Conservation (phyloP, 257 asterid genomes). For the Petrea volubilis region DNA sequence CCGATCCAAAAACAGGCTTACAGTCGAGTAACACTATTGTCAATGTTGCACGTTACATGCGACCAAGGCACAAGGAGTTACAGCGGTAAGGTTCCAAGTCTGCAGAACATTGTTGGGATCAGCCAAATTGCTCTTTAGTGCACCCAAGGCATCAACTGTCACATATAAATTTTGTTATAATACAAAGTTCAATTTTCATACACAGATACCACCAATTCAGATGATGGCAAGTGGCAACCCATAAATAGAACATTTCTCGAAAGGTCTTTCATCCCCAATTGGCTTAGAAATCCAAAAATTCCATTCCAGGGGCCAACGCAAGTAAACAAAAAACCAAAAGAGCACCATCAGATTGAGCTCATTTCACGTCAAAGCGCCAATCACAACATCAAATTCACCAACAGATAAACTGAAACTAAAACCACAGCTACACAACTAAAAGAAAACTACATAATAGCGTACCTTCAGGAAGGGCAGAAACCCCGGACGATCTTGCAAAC, state of each 20-base stretch:
- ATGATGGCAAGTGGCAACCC: background rate
- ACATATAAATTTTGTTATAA: slow-evolving; percentile 15
- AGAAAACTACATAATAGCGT: slow-evolving; percentile 10
- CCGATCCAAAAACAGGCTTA: slow-evolving; percentile 38
- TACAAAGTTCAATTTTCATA: background rate
- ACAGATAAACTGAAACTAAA: background rate
- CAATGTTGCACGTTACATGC: slow-evolving; percentile 86
- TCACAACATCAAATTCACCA: slow-evolving; percentile 19
- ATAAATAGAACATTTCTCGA: background rate
- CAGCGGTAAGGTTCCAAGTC: slow-evolving; percentile 97
- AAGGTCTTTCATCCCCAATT: background rate
- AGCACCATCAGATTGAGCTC: slow-evolving; percentile 1
- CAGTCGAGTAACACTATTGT: slow-evolving; percentile 88
- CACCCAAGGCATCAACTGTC: slow-evolving; percentile 93
- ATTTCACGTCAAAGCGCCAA: slow-evolving; percentile 35
- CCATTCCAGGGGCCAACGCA: background rate
- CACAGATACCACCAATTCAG: background rate
- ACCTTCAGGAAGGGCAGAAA: slow-evolving; percentile 88
- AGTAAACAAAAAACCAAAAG: background rate
- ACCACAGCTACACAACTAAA: background rate
- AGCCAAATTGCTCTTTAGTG: slow-evolving; percentile 65
- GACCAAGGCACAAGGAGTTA: slow-evolving; percentile 98
- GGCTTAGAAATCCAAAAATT: background rate
- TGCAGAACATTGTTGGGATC: slow-evolving; percentile 92
- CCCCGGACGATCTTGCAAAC: slow-evolving; percentile 44